phyloP scores from a whole-genome alignment of 495 filamentous ascomycete genomes.

The Aspergillus kassunensis region DNA sequence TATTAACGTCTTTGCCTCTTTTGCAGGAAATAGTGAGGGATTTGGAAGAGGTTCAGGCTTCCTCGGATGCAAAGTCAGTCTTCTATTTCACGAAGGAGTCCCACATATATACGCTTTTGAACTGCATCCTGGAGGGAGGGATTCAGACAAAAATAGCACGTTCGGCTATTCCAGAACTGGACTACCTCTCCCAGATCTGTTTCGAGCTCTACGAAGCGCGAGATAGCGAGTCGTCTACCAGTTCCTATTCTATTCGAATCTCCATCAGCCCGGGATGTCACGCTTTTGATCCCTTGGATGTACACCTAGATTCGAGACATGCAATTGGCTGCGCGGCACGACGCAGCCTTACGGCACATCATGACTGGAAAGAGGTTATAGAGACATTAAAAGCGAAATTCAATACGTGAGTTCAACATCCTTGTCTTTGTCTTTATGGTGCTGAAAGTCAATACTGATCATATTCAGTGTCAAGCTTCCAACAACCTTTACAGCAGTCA shows the following conservation, averaged over 20 bases:
- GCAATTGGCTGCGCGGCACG: conserved; percentile 88
- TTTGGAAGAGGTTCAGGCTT: conserved; percentile 95
- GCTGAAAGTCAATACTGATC: conserved; percentile 6
- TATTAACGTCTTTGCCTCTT: conserved; percentile 86
- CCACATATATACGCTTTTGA: conserved; percentile 95
- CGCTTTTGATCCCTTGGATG: conserved; percentile 89
- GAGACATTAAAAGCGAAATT: conserved; percentile 93
- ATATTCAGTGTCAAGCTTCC: conserved; percentile 89
- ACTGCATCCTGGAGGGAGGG: conserved; percentile 95
- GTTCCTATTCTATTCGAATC: conserved; percentile 92
- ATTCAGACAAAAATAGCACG: conserved; percentile 89
- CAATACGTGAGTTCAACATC: conserved; percentile 71
- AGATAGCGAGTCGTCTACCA: conserved; percentile 66
- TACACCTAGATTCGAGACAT: conserved; percentile 91
- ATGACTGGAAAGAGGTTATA: conserved; percentile 92
- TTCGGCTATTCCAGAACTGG: conserved; percentile 90
- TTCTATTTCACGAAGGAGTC: conserved; percentile 99
- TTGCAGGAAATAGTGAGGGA: conserved; percentile 94
- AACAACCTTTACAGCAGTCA: conserved; percentile 87
- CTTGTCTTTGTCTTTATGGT: too few relatives aligned
- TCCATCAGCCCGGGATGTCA: conserved; percentile 95
- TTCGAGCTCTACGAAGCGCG: conserved; percentile 97
- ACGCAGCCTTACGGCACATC: conserved; percentile 84
- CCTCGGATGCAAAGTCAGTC: conserved; percentile 87
- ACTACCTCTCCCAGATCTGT: conserved; percentile 95